Conservation (phyloP, 2,329 filamentous ascomycete species). For the Nigrospora osmanthi region DNA sequence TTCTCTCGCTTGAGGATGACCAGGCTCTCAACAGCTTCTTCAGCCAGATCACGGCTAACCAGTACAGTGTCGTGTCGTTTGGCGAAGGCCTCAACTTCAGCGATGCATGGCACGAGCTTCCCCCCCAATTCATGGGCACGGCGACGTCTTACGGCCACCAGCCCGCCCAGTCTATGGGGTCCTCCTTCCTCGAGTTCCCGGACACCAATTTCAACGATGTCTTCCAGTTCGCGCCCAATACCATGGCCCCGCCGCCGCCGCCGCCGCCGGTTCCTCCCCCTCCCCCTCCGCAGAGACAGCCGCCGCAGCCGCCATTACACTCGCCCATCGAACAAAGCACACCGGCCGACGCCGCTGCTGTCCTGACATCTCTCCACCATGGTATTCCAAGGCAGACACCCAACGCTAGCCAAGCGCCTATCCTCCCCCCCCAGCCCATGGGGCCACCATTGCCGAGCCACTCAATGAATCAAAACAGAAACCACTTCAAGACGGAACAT, state of each 20-base stretch:
- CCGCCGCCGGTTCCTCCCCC: constrained; percentile 26
- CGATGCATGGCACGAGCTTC: constrained; percentile 49
- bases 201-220: constrained; percentile 16
- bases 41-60: constrained; percentile 42
- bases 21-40: constrained; percentile 52
- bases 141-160: constrained; percentile 55
- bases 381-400: constrained; percentile 10
- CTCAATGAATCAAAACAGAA: constrained; percentile 7
- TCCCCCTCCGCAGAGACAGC: constrained; percentile 9
- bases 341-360: constrained; percentile 17
- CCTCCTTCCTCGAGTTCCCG: constrained; percentile 17
- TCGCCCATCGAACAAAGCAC: constrained; percentile 14
- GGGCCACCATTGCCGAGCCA: constrained; percentile 8
- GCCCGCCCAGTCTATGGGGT: constrained; percentile 19
- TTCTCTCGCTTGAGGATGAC: constrained; percentile 56
- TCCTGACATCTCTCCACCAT: constrained; percentile 19
- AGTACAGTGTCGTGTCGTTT: constrained; percentile 40
- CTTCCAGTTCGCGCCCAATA: constrained; percentile 14
- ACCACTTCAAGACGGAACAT: constrained; percentile 9
- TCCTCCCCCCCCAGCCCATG: constrained; percentile 10
- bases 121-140: constrained; percentile 58
- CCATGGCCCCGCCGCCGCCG: constrained; percentile 17
- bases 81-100: constrained; percentile 42
- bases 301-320: constrained; percentile 9
- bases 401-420: constrained; percentile 7